A percentile compares a stretch with the other conserved stretches of the same genome.
Conservation (phyloP, 2,329 filamentous ascomycete genomes). For the Periconia digitata region DNA sequence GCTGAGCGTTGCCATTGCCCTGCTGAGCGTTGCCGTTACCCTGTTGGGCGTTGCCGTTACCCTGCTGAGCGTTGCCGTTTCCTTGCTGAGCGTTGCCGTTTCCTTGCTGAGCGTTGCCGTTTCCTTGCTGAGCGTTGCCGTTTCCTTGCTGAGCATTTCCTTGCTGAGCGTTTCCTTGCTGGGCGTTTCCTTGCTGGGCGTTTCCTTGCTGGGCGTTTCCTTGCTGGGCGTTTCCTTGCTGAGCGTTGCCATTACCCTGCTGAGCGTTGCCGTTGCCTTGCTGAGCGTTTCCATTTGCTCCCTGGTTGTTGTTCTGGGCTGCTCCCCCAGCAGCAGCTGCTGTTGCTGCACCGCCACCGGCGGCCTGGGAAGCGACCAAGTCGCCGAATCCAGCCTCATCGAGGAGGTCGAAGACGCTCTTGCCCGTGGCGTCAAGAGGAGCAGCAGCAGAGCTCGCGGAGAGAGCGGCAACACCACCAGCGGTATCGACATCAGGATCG, state of each 20-base stretch:
- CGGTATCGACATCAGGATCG: constrained; percentile 63
- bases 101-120: constrained; percentile 6
- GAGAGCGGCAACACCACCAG: constrained; percentile 62
- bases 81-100: constrained; percentile 8
- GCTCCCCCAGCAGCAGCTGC: constrained; percentile 28
- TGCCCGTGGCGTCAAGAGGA: constrained; percentile 62
- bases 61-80: constrained; percentile 4
- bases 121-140: constrained; percentile 13
- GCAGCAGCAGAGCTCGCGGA: constrained; percentile 54
- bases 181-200: neutral
- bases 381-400: constrained; percentile 63
- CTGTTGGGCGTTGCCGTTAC: constrained; percentile 14
- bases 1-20: constrained; percentile 5
- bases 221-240: constrained; percentile 12
- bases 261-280: constrained; percentile 10
- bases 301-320: constrained; percentile 14
- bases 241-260: constrained; percentile 15
- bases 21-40: constrained; percentile 9
- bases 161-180: constrained; percentile 12
- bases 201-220: constrained; percentile 10
- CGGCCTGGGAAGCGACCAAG: constrained; percentile 54
- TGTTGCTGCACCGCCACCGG: constrained; percentile 37
- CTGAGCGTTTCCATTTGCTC: constrained; percentile 7
- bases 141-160: constrained; percentile 5
- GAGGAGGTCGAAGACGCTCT: constrained; percentile 67